phyloP scores from a whole-genome alignment of 2,329 filamentous ascomycete species.

The Thelonectria rubi region DNA sequence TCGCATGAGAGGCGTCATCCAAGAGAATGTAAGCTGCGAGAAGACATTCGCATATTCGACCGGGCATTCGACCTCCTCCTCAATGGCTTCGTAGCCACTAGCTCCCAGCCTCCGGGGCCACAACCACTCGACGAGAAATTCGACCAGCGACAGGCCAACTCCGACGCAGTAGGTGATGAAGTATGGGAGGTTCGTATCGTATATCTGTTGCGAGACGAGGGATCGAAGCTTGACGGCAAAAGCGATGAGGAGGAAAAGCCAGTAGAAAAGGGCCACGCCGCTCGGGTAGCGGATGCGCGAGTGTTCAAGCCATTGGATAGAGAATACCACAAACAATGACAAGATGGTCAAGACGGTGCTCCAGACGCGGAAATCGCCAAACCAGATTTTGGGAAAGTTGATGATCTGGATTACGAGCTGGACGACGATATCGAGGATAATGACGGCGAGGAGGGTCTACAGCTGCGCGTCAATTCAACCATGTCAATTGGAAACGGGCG shows the following conservation, averaged over 20 bases:
- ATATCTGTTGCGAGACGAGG: conserved; percentile 79
- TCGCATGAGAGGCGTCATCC: conserved; percentile 99
- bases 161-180: conserved; percentile 80
- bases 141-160: conserved; percentile 72
- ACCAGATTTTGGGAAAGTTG: conserved; percentile 75
- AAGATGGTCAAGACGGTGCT: conserved; percentile 76
- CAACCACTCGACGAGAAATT: conserved; percentile 85
- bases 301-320: conserved; percentile 88
- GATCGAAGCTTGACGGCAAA: conserved; percentile 87
- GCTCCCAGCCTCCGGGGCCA: conserved; percentile 74
- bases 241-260: conserved; percentile 84
- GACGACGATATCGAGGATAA: conserved; percentile 73
- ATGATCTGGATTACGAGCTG: conserved; percentile 82
- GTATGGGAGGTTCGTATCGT: conserved; percentile 72
- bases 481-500: background rate
- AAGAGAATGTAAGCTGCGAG: conserved; percentile 91
- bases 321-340: conserved; percentile 78
- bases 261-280: conserved; percentile 89
- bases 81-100: conserved; percentile 66
- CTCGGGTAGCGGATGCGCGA: conserved; percentile 84
- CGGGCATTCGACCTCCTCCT: conserved; percentile 71
- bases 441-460: conserved; percentile 68
- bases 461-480: background rate
- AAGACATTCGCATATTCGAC: conserved; percentile 95
- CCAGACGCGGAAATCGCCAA: conserved; percentile 86